Conservation (phyloP, 768 basidiomycete genomes). For the Phallus indusiatus region DNA sequence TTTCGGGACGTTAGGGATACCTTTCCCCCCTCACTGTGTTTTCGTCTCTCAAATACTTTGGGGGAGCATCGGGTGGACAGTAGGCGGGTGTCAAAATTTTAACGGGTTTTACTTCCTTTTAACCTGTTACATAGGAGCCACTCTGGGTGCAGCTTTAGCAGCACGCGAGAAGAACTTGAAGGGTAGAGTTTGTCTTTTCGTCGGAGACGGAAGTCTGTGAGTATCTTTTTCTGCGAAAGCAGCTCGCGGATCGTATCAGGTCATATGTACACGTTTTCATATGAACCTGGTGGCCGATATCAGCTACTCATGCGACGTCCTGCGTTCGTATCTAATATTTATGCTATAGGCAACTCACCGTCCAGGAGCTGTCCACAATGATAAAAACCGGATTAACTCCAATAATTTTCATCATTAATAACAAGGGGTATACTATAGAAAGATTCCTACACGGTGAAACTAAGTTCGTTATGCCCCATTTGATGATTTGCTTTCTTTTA, state of each 20-base stretch:
- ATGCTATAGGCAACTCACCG: slow-evolving; percentile 53
- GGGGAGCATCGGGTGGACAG: slow-evolving; percentile 89
- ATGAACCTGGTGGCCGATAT: too few species aligned
- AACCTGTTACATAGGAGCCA: slow-evolving; percentile 31
- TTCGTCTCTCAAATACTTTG: slow-evolving; percentile 75
- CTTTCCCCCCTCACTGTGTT: slow-evolving; percentile 59
- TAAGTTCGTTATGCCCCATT: slow-evolving; percentile 26
- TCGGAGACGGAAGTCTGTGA: slow-evolving; percentile 77
- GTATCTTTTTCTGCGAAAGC: slow-evolving; percentile 19
- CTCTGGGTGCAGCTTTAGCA: slow-evolving; percentile 74
- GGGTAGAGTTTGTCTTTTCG: slow-evolving; percentile 69
- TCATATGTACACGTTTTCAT: too few species aligned
- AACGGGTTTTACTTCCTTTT: neutral
- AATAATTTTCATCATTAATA: slow-evolving; percentile 78
- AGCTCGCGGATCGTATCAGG: slow-evolving; percentile 5
- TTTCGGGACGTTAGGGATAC: slow-evolving; percentile 79
- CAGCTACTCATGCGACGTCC: too few species aligned
- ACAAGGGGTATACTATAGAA: slow-evolving; percentile 84
- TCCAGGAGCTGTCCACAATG: slow-evolving; percentile 84
- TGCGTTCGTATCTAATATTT: neutral
- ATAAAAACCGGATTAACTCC: slow-evolving; percentile 62
- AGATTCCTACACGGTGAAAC: slow-evolving; percentile 59
- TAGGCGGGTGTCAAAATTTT: slow-evolving; percentile 36
- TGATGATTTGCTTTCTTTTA: neutral
- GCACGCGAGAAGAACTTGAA: slow-evolving; percentile 47